Evolutionary conservation across 1,284 basidiomycete genomes (phyloP), one percentile per base, ranked within the genome.

Genomic region (Irpex sp.): DNA sequence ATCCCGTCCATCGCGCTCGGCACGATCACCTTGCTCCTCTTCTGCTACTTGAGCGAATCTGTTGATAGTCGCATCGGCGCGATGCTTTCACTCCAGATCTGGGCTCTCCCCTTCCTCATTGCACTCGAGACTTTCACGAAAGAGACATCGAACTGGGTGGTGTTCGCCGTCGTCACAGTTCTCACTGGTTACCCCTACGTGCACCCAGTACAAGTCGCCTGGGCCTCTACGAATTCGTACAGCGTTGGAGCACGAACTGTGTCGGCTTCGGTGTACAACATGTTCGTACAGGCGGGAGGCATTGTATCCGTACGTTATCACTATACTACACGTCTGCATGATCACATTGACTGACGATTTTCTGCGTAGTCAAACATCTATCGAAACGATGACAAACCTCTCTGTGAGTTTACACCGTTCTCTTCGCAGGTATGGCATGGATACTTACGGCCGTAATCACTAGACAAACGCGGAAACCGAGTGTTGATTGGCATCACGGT

Each of bases 151-250:
- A 81, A 80, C 66, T 88, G 85, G 85, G 80, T 79, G 7, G 85
- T 84, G 67, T 87, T 74, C 67, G 77, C 76, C 1, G 82, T 84
- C 35, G 80, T 86, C 23, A 80, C 80, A 0, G 71, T 86, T 21
- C 75, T 85, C 55, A 79, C 82, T 42, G 84, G 82, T 75, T 82
- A 71, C 77, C 84, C 60, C 18, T 79, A 76, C 60, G 69, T 78
- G 5, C 75, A 78, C 56, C 75, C 78, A 1, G 72, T 80, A 1
- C 77, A 86, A 67, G 83, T 86, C 0, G 84, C 82, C 0, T 87
- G 85, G 85, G 77, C 80, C 0, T 86, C 84, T 5, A 77, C 83
- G 54, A 86, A 86, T 68, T 86, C 85, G 4, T 77, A 78, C 65
- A 80, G 81, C 59, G 85, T 87, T 1, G 74, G 80, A 47, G 83